Evolutionary conservation across 495 filamentous ascomycete species (phyloP).

Genomic region (Hypomontagnella monticulosa): DNA sequence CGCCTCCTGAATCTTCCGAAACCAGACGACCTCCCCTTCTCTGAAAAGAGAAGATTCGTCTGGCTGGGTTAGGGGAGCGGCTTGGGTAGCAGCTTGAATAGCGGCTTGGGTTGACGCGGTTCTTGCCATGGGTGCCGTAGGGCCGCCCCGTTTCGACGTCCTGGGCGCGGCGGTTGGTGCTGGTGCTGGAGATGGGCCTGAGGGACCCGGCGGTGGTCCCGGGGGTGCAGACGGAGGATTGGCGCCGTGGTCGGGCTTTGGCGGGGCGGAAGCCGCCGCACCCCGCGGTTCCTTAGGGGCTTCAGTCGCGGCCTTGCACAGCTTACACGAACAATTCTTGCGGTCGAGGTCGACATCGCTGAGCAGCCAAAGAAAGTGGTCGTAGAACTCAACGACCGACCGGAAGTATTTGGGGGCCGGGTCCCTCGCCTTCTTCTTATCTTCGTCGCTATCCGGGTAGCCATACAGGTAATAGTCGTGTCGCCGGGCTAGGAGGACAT

Average conservation of each 20-base stretch:
- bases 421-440: neutral
- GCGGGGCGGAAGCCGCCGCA: constrained; percentile 3
- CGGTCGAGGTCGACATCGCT: constrained; percentile 43
- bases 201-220: neutral
- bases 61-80: constrained; percentile 17
- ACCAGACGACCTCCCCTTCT: constrained; percentile 57
- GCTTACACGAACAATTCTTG: constrained; percentile 50
- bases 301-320: constrained; percentile 30
- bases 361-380: constrained; percentile 53
- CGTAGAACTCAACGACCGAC: constrained; percentile 48
- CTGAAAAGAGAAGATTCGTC: constrained; percentile 49
- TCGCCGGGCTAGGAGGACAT: neutral
- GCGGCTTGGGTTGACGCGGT: neutral
- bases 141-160: constrained; percentile 1
- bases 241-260: neutral
- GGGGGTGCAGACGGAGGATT: neutral
- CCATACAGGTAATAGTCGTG: constrained; percentile 57
- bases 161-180: neutral
- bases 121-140: constrained; percentile 9
- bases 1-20: constrained; percentile 25
- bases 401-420: neutral
- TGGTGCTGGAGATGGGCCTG: constrained; percentile 1
- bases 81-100: too few species aligned
- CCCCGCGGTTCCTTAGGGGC: neutral
- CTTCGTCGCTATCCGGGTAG: constrained; percentile 47